A percentile compares a stretch with the other conserved stretches of the same genome.
Evolutionary conservation across 805 yeast genomes (phyloP).

Genomic region (Blastobotrys mokoenaii): DNA sequence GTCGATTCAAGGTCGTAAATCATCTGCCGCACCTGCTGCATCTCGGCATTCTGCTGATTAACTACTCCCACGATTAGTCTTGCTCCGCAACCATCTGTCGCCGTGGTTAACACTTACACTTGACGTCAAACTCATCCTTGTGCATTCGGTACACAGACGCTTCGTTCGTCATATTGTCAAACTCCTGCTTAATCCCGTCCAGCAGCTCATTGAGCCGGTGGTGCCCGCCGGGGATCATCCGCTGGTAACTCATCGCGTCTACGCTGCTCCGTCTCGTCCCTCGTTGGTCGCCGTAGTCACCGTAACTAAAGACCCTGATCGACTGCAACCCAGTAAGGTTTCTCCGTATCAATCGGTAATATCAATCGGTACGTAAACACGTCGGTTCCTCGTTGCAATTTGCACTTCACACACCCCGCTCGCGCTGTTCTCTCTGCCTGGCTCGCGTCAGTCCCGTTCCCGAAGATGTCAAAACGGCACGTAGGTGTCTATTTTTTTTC

Average conservation of each 20-base stretch:
- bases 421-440: no score
- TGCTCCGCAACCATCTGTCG: no score
- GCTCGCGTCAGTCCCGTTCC: no score
- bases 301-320: not conserved
- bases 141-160: conserved; percentile 80
- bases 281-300: no score
- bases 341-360: no score
- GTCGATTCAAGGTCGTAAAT: conserved; percentile 91
- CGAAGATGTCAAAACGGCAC: no score
- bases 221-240: conserved; percentile 19
- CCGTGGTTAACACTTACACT: conserved; percentile 39
- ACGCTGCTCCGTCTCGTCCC: not conserved
- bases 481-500: no score
- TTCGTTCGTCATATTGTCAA: conserved; percentile 74
- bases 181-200: conserved; percentile 89
- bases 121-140: conserved; percentile 86
- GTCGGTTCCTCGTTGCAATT: no score
- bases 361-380: no score
- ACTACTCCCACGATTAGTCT: conserved; percentile 29
- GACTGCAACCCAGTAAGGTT: no score
- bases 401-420: no score
- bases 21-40: conserved; percentile 88
- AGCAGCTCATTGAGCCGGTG: conserved; percentile 62
- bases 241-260: conserved; percentile 20
- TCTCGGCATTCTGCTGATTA: conserved; percentile 85